phyloP scores from a whole-genome alignment of 345 rosid genomes.

The Noccaea bulbosa region DNA sequence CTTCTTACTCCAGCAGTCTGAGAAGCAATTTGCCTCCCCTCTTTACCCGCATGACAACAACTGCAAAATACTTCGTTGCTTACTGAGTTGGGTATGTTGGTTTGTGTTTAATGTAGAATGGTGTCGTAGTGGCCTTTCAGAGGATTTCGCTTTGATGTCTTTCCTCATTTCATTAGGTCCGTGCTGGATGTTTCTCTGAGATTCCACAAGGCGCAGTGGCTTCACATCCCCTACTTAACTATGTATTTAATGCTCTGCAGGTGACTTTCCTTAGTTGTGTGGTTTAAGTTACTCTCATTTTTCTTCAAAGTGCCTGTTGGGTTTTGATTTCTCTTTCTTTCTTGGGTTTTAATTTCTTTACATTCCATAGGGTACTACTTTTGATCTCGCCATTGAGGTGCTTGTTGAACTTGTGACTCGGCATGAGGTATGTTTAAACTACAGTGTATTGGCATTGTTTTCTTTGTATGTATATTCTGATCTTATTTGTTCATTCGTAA shows the following conservation, averaged over 20 bases:
- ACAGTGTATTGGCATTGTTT: slow-evolving; percentile 10
- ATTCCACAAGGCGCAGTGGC: slow-evolving; percentile 71
- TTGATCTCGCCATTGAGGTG: slow-evolving; percentile 92
- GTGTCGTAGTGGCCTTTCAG: background rate
- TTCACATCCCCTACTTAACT: slow-evolving; percentile 84
- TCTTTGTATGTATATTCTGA: background rate
- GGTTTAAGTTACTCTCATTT: slow-evolving; percentile 18
- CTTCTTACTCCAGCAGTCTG: slow-evolving; percentile 86
- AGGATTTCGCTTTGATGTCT: slow-evolving; percentile 12
- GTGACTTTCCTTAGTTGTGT: slow-evolving; percentile 41
- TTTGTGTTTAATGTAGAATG: slow-evolving; percentile 15
- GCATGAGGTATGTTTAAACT: slow-evolving; percentile 66
- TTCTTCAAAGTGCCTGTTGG: slow-evolving; percentile 13
- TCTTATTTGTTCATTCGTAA: background rate
- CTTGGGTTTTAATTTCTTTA: slow-evolving; percentile 28
- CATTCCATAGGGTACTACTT: slow-evolving; percentile 63
- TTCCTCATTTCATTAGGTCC: slow-evolving; percentile 58
- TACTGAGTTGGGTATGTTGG: slow-evolving; percentile 91
- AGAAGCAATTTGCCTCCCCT: slow-evolving; percentile 53
- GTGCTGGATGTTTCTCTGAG: slow-evolving; percentile 95
- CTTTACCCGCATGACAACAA: slow-evolving; percentile 56
- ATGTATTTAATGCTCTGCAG: slow-evolving; percentile 79
- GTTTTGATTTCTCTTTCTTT: slow-evolving; percentile 2
- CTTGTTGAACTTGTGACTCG: slow-evolving; percentile 85
- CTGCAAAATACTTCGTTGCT: slow-evolving; percentile 85